phyloP scores from a whole-genome alignment of 495 filamentous ascomycete genomes.

The Achaetomiella virescens region DNA sequence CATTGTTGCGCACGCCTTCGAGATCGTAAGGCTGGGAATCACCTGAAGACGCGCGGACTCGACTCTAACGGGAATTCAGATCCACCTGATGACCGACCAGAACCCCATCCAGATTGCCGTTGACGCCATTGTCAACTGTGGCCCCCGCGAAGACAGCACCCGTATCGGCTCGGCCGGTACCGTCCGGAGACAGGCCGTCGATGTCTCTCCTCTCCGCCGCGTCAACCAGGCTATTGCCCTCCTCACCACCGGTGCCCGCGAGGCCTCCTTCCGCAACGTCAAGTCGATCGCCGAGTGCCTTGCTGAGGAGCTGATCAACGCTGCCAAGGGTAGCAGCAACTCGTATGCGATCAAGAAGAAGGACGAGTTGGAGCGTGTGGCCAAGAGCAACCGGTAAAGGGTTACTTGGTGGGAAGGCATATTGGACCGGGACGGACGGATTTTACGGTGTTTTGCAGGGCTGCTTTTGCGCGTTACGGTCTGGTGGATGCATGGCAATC shows the following conservation, averaged over 20 bases:
- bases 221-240: conserved; percentile 99
- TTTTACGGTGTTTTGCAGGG: conserved; percentile 42
- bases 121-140: conserved; percentile 99
- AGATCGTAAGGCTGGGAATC: conserved; percentile 69
- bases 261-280: conserved; percentile 97
- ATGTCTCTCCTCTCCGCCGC: conserved; percentile 97
- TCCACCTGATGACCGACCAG: conserved; percentile 99
- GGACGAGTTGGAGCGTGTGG: conserved; percentile 99
- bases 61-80: conserved; percentile 45
- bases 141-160: conserved; percentile 98
- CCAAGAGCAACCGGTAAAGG: conserved; percentile 97
- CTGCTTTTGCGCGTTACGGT: conserved; percentile 47
- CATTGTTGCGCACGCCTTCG: conserved; percentile 97
- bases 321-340: conserved; percentile 99
- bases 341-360: conserved; percentile 99
- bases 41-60: background rate
- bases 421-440: conserved; percentile 32
- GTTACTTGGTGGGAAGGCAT: conserved; percentile 32
- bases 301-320: conserved; percentile 99
- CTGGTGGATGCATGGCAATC: conserved; percentile 44
- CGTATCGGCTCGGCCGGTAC: conserved; percentile 99
- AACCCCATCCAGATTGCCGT: conserved; percentile 99
- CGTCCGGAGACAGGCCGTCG: conserved; percentile 98
- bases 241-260: conserved; percentile 93
- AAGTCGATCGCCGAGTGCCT: conserved; percentile 98